Percentiles rank a stretch among this genome's conserved stretches.
Conservation (phyloP, 208 protist genomes). For the Novymonas esmeraldas region DNA sequence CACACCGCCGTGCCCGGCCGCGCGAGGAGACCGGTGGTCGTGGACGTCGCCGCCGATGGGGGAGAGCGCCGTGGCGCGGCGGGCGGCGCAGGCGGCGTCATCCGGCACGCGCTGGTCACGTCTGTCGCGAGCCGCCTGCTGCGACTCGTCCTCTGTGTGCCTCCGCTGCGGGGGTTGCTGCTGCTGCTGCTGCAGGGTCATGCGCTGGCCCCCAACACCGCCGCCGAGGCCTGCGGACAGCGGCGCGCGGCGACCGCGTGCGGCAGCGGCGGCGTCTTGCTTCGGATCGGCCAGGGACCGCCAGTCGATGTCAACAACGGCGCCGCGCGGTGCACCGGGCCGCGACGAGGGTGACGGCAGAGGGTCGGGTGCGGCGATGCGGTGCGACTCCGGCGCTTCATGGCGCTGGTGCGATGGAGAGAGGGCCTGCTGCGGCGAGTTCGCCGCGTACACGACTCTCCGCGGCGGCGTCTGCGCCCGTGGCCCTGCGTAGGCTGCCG, state of each 20-base stretch:
- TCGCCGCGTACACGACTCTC: slow-evolving; percentile 30
- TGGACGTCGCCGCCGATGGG: slow-evolving; percentile 17
- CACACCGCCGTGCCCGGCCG: background rate
- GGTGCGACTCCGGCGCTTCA: slow-evolving; percentile 4
- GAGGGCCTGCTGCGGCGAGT: slow-evolving; percentile 24
- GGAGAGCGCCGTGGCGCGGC: slow-evolving; percentile 20
- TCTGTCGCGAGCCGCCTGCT: background rate
- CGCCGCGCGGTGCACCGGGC: background rate
- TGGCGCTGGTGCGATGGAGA: slow-evolving; percentile 2
- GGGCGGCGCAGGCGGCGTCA: background rate
- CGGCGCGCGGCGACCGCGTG: background rate
- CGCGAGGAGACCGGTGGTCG: slow-evolving; percentile 12
- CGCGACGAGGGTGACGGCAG: slow-evolving; percentile 11
- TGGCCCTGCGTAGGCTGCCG: slow-evolving; percentile 5
- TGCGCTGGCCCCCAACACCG: slow-evolving; percentile 17
- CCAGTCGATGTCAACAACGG: slow-evolving; percentile 17
- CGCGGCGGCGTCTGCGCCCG: slow-evolving; percentile 1
- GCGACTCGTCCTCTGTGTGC: slow-evolving; percentile 4
- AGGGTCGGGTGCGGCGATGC: slow-evolving; percentile 2
- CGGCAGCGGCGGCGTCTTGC: background rate
- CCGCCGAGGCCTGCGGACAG: slow-evolving; percentile 11
- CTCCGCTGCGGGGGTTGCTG: slow-evolving; percentile 4
- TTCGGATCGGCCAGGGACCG: slow-evolving; percentile 16
- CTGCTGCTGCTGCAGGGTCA: slow-evolving; percentile 18
- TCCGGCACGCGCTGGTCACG: slow-evolving; percentile 1